Evolutionary conservation across 805 yeast species (phyloP), one percentile per base, ranked within the genome.

Genomic region (Yarrowia alimentaria): DNA sequence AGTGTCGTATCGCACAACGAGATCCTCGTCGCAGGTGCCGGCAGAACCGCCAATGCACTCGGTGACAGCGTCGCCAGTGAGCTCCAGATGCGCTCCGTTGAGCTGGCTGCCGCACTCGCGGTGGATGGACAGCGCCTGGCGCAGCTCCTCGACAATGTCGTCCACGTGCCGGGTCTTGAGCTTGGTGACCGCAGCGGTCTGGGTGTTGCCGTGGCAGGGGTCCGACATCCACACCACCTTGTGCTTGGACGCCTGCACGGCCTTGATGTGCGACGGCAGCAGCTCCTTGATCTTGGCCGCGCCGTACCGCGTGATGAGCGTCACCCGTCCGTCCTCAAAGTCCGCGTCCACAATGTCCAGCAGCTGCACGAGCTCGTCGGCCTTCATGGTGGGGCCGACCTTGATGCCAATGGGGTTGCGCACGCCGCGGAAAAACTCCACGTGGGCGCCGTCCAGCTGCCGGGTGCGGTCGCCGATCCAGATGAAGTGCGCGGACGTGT

Each of bases 401-500:
- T 70, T 70, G 54, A 71, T 62, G 4, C 74, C 74, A 40, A 70
- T 67, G 4, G 74, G 74, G 54, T 70, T 70, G 55, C 60, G 61
- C 3, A 70, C 61, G 6, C 74, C 74, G 22, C 74, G 57, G 62
- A 70, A 70, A 55, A 67, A 70, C 60, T 70, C 74, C 18, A 70
- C 74, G 50, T 70, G 74, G n/a, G 75, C 74, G 13, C 74, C 72
- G 42, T 69, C 67, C 2, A 68, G 57, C 58, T 71, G 75, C 9
- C 74, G 59, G 1, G 74, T 70, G 24, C 74, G 64, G 54, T 70
- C 74, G 18, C 74, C 74, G 18, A 70, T 70, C 74, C 74, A 70
- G 21, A 70, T 59, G 55, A 70, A 70, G 49, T 70, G 74, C 2
- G 73, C 69, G 5, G 72, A 68, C 4, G 74, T 68, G 55, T 70